Percentiles rank a stretch among this genome's conserved stretches.
Conservation (phyloP, 2,329 filamentous ascomycete genomes). For the Nemania bipapillata region DNA sequence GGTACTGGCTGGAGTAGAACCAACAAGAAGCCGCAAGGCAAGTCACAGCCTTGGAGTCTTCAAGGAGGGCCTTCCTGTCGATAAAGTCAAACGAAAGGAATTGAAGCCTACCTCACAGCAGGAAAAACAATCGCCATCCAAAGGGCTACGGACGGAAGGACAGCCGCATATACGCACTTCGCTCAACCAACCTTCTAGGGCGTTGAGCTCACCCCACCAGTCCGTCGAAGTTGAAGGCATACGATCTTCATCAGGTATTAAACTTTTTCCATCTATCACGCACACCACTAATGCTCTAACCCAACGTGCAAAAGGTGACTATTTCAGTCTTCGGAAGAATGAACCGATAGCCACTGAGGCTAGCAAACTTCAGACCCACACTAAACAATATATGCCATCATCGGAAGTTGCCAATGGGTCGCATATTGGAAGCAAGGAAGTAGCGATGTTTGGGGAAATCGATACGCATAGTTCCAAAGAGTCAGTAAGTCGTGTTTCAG, state of each 20-base stretch:
- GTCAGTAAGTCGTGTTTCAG: conserved; percentile 54
- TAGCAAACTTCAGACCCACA: conserved; percentile 28
- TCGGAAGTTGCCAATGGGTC: conserved; percentile 19
- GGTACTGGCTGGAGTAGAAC: conserved; percentile 69
- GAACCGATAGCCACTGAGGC: conserved; percentile 28
- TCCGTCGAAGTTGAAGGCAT: conserved; percentile 45
- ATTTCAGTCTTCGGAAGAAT: conserved; percentile 42
- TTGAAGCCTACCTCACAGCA: conserved; percentile 50
- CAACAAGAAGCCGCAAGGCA: conserved; percentile 72
- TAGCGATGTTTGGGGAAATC: conserved; percentile 26
- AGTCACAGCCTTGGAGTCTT: conserved; percentile 75
- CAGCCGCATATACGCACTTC: conserved; percentile 33
- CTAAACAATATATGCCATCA: conserved; percentile 21
- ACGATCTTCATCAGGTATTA: conserved; percentile 37
- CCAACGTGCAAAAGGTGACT: conserved; percentile 41
- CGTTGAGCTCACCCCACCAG: conserved; percentile 43
- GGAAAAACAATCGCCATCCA: conserved; percentile 57
- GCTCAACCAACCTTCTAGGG: conserved; percentile 39
- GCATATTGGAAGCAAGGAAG: conserved; percentile 31
- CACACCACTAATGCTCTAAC: conserved; percentile 32
- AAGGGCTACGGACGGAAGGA: conserved; percentile 46
- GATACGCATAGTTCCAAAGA: conserved; percentile 49
- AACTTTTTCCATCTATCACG: conserved; percentile 40
- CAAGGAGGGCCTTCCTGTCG: conserved; percentile 71
- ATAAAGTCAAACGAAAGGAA: conserved; percentile 66